phyloP scores from a whole-genome alignment of 768 basidiomycete genomes.

The Inosperma sp. region DNA sequence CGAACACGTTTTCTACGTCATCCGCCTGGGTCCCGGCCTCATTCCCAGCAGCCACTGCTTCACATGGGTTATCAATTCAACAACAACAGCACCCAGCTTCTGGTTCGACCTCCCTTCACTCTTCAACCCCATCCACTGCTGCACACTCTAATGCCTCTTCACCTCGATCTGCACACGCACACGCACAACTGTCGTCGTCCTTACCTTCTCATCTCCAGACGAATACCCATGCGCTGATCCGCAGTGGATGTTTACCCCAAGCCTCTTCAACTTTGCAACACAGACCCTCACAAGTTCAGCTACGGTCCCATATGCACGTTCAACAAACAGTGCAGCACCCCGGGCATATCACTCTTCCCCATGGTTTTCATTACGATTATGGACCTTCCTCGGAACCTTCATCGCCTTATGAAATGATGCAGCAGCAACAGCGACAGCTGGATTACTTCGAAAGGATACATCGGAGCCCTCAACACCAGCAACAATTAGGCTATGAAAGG shows the following conservation, averaged over 20 bases:
- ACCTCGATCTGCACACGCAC: not conserved
- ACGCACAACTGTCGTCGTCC: not conserved
- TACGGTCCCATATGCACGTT: slow-evolving; percentile 3
- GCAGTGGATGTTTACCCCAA: too few relatives aligned
- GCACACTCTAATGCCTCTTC: slow-evolving; percentile 1
- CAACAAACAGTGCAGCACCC: slow-evolving; percentile 13
- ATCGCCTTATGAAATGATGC: slow-evolving; percentile 23
- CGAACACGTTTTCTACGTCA: too few relatives aligned
- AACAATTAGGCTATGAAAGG: too few relatives aligned
- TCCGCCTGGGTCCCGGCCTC: too few relatives aligned
- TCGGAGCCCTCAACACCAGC: slow-evolving; percentile 3
- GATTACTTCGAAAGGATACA: slow-evolving; percentile 4
- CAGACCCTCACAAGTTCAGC: too few relatives aligned
- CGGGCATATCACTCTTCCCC: slow-evolving; percentile 31
- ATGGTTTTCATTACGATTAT: slow-evolving; percentile 35
- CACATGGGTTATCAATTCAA: too few relatives aligned
- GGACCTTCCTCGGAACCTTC: slow-evolving; percentile 36
- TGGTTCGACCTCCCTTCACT: too few relatives aligned
- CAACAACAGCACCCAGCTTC: too few relatives aligned
- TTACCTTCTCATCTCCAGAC: slow-evolving; percentile 2
- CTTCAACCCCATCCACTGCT: not conserved
- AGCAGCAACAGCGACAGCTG: slow-evolving; percentile 3
- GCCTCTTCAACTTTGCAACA: too few relatives aligned
- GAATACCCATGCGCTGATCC: too few relatives aligned
- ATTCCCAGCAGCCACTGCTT: too few relatives aligned